Evolutionary conservation across 179 eudicot species (phyloP).

Genomic region (Pouteria campechiana): DNA sequence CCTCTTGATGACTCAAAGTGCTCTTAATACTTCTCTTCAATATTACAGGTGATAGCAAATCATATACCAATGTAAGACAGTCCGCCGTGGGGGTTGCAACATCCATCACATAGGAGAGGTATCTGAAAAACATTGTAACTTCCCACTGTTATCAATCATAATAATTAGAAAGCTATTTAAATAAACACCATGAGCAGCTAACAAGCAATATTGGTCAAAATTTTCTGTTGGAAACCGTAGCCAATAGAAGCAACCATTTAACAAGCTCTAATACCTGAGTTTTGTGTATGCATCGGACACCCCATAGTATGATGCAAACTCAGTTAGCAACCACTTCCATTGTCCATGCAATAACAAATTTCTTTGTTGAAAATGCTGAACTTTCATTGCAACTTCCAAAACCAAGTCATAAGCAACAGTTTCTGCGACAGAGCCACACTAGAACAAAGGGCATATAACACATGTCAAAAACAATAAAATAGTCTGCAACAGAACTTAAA

Average conservation of each 20-base stretch:
- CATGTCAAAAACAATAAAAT: background rate
- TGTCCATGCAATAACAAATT: slow-evolving; percentile 66
- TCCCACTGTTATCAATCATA: too few relatives aligned
- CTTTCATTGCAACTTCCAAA: slow-evolving; percentile 92
- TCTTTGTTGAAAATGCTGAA: slow-evolving; percentile 86
- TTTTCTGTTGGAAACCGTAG: too few relatives aligned
- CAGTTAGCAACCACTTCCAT: slow-evolving; percentile 90
- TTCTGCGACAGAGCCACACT: slow-evolving; percentile 95
- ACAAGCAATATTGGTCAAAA: too few relatives aligned
- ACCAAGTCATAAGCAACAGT: slow-evolving; percentile 91
- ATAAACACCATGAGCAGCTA: too few relatives aligned
- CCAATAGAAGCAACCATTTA: background rate
- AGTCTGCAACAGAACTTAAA: slow-evolving; percentile 5
- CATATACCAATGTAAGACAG: slow-evolving; percentile 75
- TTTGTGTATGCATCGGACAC: slow-evolving; percentile 92
- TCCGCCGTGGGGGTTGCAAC: slow-evolving; percentile 99
- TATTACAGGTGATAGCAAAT: slow-evolving; percentile 69
- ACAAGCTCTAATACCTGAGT: slow-evolving; percentile 41
- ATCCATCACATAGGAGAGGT: slow-evolving; percentile 95
- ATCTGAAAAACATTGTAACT: too few relatives aligned
- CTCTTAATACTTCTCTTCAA: slow-evolving; percentile 59
- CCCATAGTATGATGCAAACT: slow-evolving; percentile 85
- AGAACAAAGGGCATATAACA: background rate
- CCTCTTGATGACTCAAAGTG: slow-evolving; percentile 95
- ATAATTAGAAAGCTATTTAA: too few relatives aligned